These are phyloP conservation scores for Earliella scabrosa DNA, from an alignment of 1,284 basidiomycete genomes.

Conservation along the genomic window DNA sequence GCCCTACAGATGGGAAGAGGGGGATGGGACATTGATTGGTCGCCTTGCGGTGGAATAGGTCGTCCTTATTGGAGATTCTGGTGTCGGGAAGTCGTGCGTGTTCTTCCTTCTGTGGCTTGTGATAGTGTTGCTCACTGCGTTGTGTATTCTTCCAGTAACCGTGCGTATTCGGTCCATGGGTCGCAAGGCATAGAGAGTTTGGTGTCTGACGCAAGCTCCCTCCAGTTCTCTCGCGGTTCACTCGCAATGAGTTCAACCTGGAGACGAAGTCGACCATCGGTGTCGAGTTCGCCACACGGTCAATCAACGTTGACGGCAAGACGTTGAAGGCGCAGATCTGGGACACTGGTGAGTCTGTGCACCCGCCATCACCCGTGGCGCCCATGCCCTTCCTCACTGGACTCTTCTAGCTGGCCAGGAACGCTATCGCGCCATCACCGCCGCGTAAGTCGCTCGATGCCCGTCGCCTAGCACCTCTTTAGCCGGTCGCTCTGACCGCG, in stretches of 20 bases:
- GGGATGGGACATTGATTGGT: slow-evolving; percentile 11
- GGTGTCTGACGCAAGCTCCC: slow-evolving; percentile 11
- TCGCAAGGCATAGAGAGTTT: neutral
- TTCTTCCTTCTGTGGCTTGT: slow-evolving; percentile 7
- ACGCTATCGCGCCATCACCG: slow-evolving; percentile 98
- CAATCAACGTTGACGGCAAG: slow-evolving; percentile 95
- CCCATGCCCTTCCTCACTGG: neutral
- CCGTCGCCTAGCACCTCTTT: neutral
- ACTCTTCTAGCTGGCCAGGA: slow-evolving; percentile 86
- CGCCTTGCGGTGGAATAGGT: slow-evolving; percentile 55
- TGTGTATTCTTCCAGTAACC: slow-evolving; percentile 35
- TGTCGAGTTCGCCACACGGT: slow-evolving; percentile 98
- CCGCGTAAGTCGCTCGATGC: slow-evolving; percentile 69
- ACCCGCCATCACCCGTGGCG: neutral
- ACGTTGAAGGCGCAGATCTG: slow-evolving; percentile 99
- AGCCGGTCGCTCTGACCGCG: neutral
- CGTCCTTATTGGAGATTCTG: slow-evolving; percentile 98
- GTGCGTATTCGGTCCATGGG: slow-evolving; percentile 23
- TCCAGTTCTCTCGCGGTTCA: slow-evolving; percentile 93
- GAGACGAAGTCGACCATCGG: slow-evolving; percentile 99
- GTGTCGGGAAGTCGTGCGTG: slow-evolving; percentile 96
- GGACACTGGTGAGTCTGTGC: slow-evolving; percentile 82
- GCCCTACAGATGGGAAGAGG: slow-evolving; percentile 1
- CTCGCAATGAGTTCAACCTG: slow-evolving; percentile 98
- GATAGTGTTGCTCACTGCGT: neutral